Evolutionary conservation across 2,329 filamentous ascomycete species (phyloP).

Genomic region (Trichoderma koningiopsis): DNA sequence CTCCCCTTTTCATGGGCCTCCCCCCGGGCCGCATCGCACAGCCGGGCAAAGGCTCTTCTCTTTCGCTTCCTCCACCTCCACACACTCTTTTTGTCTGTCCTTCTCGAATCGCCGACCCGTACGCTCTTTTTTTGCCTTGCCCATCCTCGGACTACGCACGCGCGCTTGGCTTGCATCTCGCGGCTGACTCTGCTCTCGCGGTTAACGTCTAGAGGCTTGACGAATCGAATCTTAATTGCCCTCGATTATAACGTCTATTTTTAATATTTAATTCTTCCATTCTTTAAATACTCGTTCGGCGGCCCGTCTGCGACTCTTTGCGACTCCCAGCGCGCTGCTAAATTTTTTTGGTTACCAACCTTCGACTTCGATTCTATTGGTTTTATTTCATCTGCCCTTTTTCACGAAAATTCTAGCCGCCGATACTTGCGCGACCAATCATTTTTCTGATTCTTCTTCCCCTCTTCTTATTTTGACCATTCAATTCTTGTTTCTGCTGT

Average conservation of each 20-base stretch:
- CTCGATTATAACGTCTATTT: slow-evolving; percentile 1
- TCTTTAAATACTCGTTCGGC: background rate
- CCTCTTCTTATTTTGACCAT: slow-evolving; percentile 10
- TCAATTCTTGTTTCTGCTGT: background rate
- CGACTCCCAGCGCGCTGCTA: slow-evolving; percentile 14
- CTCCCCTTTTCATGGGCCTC: slow-evolving; percentile 25
- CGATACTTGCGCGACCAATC: slow-evolving; percentile 13
- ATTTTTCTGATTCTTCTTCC: slow-evolving; percentile 5
- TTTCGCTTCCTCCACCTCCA: slow-evolving; percentile 17
- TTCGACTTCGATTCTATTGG: slow-evolving; percentile 3
- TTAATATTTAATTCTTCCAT: slow-evolving; percentile 6
- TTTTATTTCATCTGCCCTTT: slow-evolving; percentile 15
- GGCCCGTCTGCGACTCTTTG: background rate
- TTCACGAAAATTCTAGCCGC: slow-evolving; percentile 16
- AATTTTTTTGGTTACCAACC: background rate
- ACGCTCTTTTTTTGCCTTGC: slow-evolving; percentile 22
- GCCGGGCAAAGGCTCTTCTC: slow-evolving; percentile 15
- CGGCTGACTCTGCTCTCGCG: background rate
- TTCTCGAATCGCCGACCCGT: slow-evolving; percentile 15
- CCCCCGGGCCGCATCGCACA: slow-evolving; percentile 23
- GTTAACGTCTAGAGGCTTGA: background rate
- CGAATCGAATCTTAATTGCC: background rate
- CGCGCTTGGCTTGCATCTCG: slow-evolving; percentile 12
- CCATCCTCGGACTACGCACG: slow-evolving; percentile 11
- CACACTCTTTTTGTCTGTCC: slow-evolving; percentile 24